Evolutionary conservation across 768 basidiomycete species (phyloP), one percentile per base, ranked within the genome.

Genomic region (Boletus bicolor): DNA sequence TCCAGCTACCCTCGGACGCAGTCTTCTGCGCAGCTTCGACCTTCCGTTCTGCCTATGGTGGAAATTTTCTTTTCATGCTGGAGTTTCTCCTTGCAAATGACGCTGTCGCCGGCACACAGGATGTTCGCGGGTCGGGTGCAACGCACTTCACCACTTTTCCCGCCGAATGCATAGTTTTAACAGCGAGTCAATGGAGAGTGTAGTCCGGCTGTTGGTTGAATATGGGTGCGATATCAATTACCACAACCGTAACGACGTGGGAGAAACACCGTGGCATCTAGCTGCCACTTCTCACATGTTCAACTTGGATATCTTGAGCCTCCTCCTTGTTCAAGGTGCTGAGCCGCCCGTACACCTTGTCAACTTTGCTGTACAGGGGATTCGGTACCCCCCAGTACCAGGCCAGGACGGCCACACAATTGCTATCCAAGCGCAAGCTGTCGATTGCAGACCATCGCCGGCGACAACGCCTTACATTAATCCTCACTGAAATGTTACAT

Each of bases 81-180:
- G 6, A 32, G 7, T n/a, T 34, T 34, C 32, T 46, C 32, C 19
- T 34, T 14, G 11, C 4, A 46, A 34, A 46, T n/a, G 32, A 11
- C 19, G 19, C 32, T 12, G 2, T 5, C 7, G 19, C 45, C 21
- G 12, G 7, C 12, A 7, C 45, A 21, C n/a, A 14, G 32, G 32
- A 47, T 34, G 32, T 9, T 9, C n/a, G 2, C 19, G 32, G 32
- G 11, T 47, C 19, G 32, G 32, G 11, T 47, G 14, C 12, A 47
- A 34, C 12, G 14, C 8, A 4, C 5, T 21, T 34, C 45, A 47
- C 32, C 14, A 21, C 45, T 10, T 46, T 1, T 19, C 30, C 30
- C 11, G 2, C 26, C n/a, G 1, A 7, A 21, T 7, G 7, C 0
- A 0, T 9, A 0, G 4, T 1, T 9, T 15, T 19, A 10, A 21